phyloP scores from a whole-genome alignment of 148 eudicot genomes.

The Polygonum maritimum region DNA sequence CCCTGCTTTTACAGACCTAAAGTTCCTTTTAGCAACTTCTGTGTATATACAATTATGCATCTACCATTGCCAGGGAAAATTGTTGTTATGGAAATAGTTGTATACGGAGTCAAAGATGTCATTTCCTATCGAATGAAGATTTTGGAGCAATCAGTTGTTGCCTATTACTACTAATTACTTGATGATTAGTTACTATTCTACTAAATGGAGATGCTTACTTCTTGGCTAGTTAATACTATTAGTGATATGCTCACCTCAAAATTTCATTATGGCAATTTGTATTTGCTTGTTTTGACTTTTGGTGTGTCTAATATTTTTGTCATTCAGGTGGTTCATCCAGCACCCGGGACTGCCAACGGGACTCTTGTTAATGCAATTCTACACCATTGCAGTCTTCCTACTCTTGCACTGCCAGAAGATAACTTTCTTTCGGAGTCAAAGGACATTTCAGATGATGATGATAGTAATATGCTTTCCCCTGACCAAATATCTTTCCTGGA shows the following conservation, averaged over 20 bases:
- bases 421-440: constrained; percentile 37
- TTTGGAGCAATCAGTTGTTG: not conserved
- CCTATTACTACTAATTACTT: not conserved
- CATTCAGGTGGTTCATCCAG: constrained; percentile 88
- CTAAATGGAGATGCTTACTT: not conserved
- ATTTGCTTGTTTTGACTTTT: not conserved
- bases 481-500: constrained; percentile 15
- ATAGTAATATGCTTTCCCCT: constrained; percentile 6
- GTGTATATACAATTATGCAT: not conserved
- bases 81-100: not conserved
- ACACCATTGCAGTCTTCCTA: constrained; percentile 79
- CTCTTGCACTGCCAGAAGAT: constrained; percentile 27
- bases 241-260: too few species aligned
- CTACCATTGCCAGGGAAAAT: not conserved
- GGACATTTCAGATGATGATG: constrained; percentile 40
- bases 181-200: not conserved
- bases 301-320: not conserved
- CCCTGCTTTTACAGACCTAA: not conserved
- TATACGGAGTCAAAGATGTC: not conserved
- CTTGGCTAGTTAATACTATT: not conserved
- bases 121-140: not conserved
- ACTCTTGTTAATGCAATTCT: constrained; percentile 92
- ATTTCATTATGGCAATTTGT: not conserved
- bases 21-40: not conserved
- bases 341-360: constrained; percentile 87